phyloP scores from a whole-genome alignment of 768 basidiomycete species.

The Termitomyces sp. region DNA sequence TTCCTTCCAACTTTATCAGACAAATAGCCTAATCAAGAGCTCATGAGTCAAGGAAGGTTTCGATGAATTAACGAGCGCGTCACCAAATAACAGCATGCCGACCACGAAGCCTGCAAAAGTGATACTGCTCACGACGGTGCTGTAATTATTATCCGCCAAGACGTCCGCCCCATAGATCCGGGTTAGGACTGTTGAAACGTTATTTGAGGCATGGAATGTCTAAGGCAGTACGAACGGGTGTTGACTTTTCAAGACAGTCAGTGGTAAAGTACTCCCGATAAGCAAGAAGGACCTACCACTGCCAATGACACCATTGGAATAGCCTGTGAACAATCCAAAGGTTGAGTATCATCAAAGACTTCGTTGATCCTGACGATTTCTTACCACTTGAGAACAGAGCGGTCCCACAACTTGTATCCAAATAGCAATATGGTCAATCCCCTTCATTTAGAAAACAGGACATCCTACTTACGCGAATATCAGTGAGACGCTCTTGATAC shows the following conservation, averaged over 20 bases:
- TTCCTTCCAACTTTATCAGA: constrained; percentile 84
- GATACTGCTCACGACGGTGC: constrained; percentile 57
- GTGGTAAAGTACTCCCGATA: background rate
- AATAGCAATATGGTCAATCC: background rate
- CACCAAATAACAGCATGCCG: constrained; percentile 75
- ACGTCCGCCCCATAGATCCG: constrained; percentile 60
- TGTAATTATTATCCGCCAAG: constrained; percentile 51
- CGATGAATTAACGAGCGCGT: background rate
- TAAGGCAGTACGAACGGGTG: constrained; percentile 41
- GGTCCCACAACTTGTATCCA: constrained; percentile 60
- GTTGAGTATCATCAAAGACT: background rate
- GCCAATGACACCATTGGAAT: constrained; percentile 78
- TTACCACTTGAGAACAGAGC: constrained; percentile 81
- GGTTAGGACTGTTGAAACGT: constrained; percentile 45
- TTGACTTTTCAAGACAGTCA: constrained; percentile 42
- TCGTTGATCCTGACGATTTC: background rate
- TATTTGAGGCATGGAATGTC: background rate
- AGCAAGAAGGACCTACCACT: constrained; percentile 42
- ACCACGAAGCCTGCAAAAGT: constrained; percentile 80
- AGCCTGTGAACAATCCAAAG: constrained; percentile 47
- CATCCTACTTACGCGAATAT: background rate
- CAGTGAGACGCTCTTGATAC: constrained; percentile 6
- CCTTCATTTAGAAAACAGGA: background rate
- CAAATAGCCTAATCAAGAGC: constrained; percentile 41
- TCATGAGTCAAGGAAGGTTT: background rate